Percentiles rank a stretch among this genome's conserved stretches.
Evolutionary conservation across 768 basidiomycete species (phyloP).

Genomic region (Tricholomella constricta): DNA sequence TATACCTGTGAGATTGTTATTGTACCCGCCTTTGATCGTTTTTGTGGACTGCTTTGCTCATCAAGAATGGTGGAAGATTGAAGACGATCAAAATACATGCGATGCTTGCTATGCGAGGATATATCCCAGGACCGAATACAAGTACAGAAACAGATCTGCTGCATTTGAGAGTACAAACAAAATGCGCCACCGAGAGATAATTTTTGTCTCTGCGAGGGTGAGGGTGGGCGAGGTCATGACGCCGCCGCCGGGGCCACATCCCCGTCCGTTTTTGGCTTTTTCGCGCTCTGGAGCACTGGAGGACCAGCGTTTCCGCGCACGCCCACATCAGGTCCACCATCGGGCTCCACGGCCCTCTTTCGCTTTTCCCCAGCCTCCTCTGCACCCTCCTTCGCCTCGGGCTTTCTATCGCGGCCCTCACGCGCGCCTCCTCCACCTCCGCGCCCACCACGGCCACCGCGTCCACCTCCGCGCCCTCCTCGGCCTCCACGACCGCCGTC

Average conservation of each 20-base stretch:
- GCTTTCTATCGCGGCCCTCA: conserved; percentile 37
- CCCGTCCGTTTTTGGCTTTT: conserved; percentile 47
- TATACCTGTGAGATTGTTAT: too few species aligned
- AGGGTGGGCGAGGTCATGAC: conserved; percentile 13
- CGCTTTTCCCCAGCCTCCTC: conserved; percentile 70
- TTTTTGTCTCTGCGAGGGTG: background rate
- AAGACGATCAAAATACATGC: conserved; percentile 3
- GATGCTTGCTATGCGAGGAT: background rate
- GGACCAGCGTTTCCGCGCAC: conserved; percentile 66
- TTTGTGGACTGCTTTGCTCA: too few species aligned
- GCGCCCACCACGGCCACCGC: conserved; percentile 37
- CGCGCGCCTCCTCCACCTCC: conserved; percentile 47
- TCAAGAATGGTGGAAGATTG: too few species aligned
- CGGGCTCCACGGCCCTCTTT: conserved; percentile 76
- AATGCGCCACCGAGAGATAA: background rate
- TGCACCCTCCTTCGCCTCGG: conserved; percentile 38
- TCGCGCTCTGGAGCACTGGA: conserved; percentile 43
- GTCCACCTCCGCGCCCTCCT: conserved; percentile 47
- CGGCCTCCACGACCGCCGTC: conserved; percentile 28
- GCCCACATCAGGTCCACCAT: conserved; percentile 72
- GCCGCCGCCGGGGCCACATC: too few species aligned
- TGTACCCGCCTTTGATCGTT: too few species aligned
- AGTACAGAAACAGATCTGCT: conserved; percentile 11
- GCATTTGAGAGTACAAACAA: background rate
- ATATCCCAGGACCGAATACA: conserved; percentile 1